phyloP scores from a whole-genome alignment of 2,329 filamentous ascomycete genomes.

The Diaporthe australafricana region DNA sequence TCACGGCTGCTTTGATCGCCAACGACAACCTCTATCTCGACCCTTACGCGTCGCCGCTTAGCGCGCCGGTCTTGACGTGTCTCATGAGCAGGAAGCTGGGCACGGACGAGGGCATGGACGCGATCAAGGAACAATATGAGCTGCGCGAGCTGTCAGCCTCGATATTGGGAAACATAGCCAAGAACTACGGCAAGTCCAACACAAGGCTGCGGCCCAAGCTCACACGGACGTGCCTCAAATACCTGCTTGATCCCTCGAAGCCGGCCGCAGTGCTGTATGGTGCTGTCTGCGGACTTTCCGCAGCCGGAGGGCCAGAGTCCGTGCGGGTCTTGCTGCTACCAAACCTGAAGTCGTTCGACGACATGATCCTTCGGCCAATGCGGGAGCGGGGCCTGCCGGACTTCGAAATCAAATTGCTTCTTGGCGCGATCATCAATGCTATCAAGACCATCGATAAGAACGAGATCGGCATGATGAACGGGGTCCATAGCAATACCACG shows the following conservation, averaged over 20 bases:
- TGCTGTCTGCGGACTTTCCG: slow-evolving; percentile 82
- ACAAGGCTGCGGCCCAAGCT: slow-evolving; percentile 88
- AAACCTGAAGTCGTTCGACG: slow-evolving; percentile 66
- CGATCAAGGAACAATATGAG: slow-evolving; percentile 75
- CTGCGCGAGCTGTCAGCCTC: slow-evolving; percentile 88
- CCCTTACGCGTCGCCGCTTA: slow-evolving; percentile 73
- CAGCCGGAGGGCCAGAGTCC: slow-evolving; percentile 76
- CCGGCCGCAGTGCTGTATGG: slow-evolving; percentile 89
- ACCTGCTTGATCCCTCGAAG: slow-evolving; percentile 88
- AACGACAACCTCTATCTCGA: slow-evolving; percentile 83
- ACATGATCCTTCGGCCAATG: slow-evolving; percentile 64
- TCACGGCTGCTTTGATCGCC: slow-evolving; percentile 84
- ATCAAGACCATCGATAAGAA: slow-evolving; percentile 57
- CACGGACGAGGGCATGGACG: slow-evolving; percentile 61
- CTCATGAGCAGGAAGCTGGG: slow-evolving; percentile 87
- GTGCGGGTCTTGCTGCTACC: slow-evolving; percentile 67
- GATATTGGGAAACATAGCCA: slow-evolving; percentile 81
- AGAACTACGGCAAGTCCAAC: slow-evolving; percentile 84
- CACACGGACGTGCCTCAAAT: slow-evolving; percentile 91
- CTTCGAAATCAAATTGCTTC: slow-evolving; percentile 66
- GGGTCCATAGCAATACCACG: slow-evolving; percentile 51
- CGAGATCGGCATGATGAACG: slow-evolving; percentile 50
- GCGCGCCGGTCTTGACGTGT: slow-evolving; percentile 91
- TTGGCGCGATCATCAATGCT: slow-evolving; percentile 67
- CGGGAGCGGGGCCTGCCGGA: slow-evolving; percentile 55